Conservation (phyloP, 306 rosid genomes). For the Pterocarpus macrocarpus region DNA sequence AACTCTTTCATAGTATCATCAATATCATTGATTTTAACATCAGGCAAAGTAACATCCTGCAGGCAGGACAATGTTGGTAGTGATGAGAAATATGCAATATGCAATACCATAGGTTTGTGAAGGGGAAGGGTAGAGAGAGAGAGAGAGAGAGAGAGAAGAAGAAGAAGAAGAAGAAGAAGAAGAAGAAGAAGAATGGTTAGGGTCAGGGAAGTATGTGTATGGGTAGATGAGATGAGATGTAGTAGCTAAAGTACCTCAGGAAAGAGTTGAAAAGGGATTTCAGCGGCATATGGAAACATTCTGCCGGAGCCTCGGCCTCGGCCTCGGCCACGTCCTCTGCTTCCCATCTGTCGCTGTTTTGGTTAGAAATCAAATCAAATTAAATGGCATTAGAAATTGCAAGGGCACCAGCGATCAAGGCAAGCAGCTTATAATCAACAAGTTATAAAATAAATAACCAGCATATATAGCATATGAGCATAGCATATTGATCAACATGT, state of each 20-base stretch:
- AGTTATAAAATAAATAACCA: no score
- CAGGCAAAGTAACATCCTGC: conserved; percentile 61
- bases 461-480: no score
- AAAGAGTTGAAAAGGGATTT: conserved; percentile 41
- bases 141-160: no score
- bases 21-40: conserved; percentile 36
- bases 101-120: no score
- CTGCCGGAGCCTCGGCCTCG: conserved; percentile 3
- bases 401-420: no score
- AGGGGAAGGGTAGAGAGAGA: no score
- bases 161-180: no score
- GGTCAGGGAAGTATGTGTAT: not conserved
- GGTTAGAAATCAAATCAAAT: no score
- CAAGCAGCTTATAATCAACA: no score
- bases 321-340: conserved; percentile 52
- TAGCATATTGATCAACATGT: no score
- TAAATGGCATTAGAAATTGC: no score
- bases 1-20: conserved; percentile 36
- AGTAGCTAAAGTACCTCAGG: conserved; percentile 47
- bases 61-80: not conserved
- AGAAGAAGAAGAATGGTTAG: not conserved
- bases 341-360: conserved; percentile 33
- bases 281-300: not conserved
- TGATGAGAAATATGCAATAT: no score
- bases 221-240: not conserved